A percentile compares a stretch with the other conserved stretches of the same genome.
phyloP scores from a whole-genome alignment of 305 asterid genomes.

The Coffea humblotiana region DNA sequence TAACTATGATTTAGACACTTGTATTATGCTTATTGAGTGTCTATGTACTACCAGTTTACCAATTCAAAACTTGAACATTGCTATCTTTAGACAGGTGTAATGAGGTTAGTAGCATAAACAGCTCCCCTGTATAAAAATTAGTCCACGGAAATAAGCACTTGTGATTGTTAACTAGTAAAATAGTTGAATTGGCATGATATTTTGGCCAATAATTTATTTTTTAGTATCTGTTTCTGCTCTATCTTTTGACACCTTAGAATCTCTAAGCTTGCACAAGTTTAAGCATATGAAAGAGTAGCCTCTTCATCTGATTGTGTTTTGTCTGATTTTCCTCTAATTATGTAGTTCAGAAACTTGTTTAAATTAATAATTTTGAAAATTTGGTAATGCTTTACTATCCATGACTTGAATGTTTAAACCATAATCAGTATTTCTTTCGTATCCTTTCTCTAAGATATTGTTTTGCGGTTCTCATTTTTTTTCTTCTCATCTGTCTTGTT shows the following conservation, averaged over 20 bases:
- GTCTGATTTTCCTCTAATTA: neutral
- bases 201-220: neutral
- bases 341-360: neutral
- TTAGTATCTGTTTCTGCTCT: neutral
- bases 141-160: neutral
- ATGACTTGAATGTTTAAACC: neutral
- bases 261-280: neutral
- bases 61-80: neutral
- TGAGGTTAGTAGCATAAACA: neutral
- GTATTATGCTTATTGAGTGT: neutral
- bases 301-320: neutral
- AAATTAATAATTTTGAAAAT: neutral
- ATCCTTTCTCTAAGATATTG: neutral
- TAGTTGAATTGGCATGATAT: neutral
- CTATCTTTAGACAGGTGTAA: neutral
- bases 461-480: conserved; percentile 1
- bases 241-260: no score
- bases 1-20: neutral
- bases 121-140: neutral
- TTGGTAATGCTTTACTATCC: neutral
- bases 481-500: conserved; percentile 25
- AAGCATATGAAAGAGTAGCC: neutral
- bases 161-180: neutral
- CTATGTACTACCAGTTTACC: neutral
- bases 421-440: neutral